Evolutionary conservation across 192 early-diverging fungal genomes (phyloP).

Genomic region (Coemansia sp.): DNA sequence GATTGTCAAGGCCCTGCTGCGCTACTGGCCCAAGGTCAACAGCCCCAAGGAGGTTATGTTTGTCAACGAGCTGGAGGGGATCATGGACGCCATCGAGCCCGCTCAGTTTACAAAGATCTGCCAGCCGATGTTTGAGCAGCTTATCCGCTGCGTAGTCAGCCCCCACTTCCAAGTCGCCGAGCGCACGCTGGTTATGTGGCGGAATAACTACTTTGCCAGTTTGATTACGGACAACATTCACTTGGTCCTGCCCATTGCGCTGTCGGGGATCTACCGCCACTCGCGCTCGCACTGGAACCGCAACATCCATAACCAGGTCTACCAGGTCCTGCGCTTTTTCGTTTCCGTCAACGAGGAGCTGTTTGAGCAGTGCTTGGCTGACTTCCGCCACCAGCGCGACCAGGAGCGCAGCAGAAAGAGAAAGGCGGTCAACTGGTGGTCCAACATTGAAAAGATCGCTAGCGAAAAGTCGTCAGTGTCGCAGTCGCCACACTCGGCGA

Average conservation of each 20-base stretch:
- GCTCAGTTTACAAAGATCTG: slow-evolving; percentile 88
- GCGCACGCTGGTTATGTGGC: slow-evolving; percentile 97
- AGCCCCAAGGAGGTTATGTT: slow-evolving; percentile 99
- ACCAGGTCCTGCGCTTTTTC: slow-evolving; percentile 95
- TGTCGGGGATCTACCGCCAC: slow-evolving; percentile 89
- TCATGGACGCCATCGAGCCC: slow-evolving; percentile 93
- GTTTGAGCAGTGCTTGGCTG: slow-evolving; percentile 93
- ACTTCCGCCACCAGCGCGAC: slow-evolving; percentile 89
- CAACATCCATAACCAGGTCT: slow-evolving; percentile 96
- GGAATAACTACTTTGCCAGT: slow-evolving; percentile 97
- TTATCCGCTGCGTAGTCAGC: slow-evolving; percentile 90
- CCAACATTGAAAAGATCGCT: slow-evolving; percentile 63
- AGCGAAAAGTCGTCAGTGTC: slow-evolving; percentile 16
- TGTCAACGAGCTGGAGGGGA: slow-evolving; percentile 96
- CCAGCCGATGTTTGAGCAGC: slow-evolving; percentile 88
- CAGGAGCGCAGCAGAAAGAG: slow-evolving; percentile 78
- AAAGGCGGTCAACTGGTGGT: slow-evolving; percentile 80
- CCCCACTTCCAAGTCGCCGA: slow-evolving; percentile 99
- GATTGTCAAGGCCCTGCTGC: slow-evolving; percentile 83
- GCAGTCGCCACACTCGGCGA: slow-evolving; percentile 3
- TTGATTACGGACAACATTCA: slow-evolving; percentile 92
- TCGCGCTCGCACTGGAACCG: slow-evolving; percentile 98
- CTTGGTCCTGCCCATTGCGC: slow-evolving; percentile 92
- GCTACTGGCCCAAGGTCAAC: slow-evolving; percentile 99
- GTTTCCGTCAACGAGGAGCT: slow-evolving; percentile 94